These are phyloP conservation scores for Colletotrichum paranaense DNA, from an alignment of 2,329 filamentous ascomycete genomes.

Conservation along the genomic window DNA sequence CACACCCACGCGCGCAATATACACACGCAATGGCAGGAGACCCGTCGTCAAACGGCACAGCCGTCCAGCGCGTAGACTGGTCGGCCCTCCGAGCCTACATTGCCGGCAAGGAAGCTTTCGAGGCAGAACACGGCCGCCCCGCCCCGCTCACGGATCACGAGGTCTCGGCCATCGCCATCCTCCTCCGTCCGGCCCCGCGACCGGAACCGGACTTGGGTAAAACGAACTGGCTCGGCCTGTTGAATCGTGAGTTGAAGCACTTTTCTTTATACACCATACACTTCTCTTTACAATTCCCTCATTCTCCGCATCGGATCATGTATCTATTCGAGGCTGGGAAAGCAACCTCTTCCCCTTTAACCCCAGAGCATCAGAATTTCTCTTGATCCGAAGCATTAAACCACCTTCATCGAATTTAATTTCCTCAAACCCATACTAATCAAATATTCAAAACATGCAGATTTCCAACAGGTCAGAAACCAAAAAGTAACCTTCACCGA, in stretches of 20 bases:
- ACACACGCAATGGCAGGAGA: neutral
- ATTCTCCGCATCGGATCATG: no score
- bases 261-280: no score
- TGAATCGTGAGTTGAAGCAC: constrained; percentile 46
- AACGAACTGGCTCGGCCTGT: constrained; percentile 52
- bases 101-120: constrained; percentile 50
- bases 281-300: neutral
- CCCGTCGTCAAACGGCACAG: neutral
- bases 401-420: no score
- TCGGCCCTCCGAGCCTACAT: constrained; percentile 53
- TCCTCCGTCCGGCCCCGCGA: constrained; percentile 44
- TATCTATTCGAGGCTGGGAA: no score
- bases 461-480: constrained; percentile 27
- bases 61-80: constrained; percentile 42
- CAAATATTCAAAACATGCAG: neutral
- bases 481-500: constrained; percentile 22
- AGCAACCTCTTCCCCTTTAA: neutral
- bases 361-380: no score
- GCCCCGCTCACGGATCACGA: constrained; percentile 52
- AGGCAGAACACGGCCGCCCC: constrained; percentile 44
- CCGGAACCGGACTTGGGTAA: constrained; percentile 42
- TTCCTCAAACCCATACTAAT: no score
- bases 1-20: neutral
- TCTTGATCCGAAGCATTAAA: no score
- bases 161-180: constrained; percentile 51